Base-by-base conservation (phyloP, 495 filamentous ascomycete species). In the Durotheca rogersii region DNA sequence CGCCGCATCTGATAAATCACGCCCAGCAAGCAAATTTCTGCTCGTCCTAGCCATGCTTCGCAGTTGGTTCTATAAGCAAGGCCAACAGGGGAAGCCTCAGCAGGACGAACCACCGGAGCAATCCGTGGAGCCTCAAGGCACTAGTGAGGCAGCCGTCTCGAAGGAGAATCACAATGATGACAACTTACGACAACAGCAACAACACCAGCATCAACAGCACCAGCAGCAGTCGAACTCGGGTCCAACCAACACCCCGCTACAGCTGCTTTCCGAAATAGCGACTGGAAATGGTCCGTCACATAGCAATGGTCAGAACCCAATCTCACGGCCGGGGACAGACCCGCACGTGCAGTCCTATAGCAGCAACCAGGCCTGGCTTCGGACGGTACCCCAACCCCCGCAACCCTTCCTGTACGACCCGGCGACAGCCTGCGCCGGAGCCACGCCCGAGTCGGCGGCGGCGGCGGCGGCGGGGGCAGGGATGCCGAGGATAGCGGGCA, bases 21-120 rank as follows among this genome's bases (percentile, higher is more conserved):
- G 86, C 6, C 85, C 86, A 6, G 81, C 88, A 1, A 72, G 77
- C 25, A 95, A 89, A 61, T 93, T 95, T 52, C 72, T 86, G 2
- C 77, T 88, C 35, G 83, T 95, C 20, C 67, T 95, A 14, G 68
- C 76, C 29, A 83, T 92, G 78, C 65, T 96, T 5, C 80, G 81
- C 20, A 81, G 76, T 3, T 87, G 87, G 81, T 94, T 91, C 58
- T 65, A 74, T 16, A 73, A 72, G 41, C 72, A 78, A 36, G 48
- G 58, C 5, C 61, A 67, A 36, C 50, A 50, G 11, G 12, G 30
- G 11, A 58, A 50, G 9, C 4, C 10, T 5, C 47, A 47, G 34
- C 21, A 27, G 6, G 55, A 59, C 33, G 44, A 45, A 9, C 32
- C 37, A 7, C 25, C 33, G 15, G 47, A 44, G n/a, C 20, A 34